Percentiles rank a stretch among this genome's conserved stretches.
Evolutionary conservation across 495 filamentous ascomycete species (phyloP).

Genomic region (Paragyromitra xinjiangensis): DNA sequence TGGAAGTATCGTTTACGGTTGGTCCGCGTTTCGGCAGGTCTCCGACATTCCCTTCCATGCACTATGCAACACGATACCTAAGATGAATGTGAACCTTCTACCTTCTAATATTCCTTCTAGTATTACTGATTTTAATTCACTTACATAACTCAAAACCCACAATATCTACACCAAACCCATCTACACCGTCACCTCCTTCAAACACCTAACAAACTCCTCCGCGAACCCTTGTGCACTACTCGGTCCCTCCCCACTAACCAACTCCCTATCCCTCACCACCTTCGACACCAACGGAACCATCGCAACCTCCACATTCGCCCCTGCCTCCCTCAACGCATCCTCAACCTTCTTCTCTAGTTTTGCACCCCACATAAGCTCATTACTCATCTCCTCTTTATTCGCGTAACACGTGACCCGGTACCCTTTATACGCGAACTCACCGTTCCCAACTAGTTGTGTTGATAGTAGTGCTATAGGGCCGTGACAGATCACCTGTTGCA

Average conservation of each 20-base stretch:
- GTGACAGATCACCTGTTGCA: constrained; percentile 23
- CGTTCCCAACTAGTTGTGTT: constrained; percentile 57
- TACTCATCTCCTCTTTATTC: constrained; percentile 39
- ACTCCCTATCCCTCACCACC: constrained; percentile 38
- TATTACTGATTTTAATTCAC: neutral
- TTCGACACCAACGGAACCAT: constrained; percentile 41
- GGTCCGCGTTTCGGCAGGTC: too few relatives aligned
- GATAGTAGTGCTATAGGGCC: constrained; percentile 61
- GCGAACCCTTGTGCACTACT: constrained; percentile 29
- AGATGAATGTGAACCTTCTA: too few relatives aligned
- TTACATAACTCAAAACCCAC: neutral
- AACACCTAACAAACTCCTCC: constrained; percentile 33
- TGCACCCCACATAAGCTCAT: constrained; percentile 45
- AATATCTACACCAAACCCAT: neutral
- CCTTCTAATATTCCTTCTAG: too few relatives aligned
- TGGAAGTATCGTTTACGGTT: too few relatives aligned
- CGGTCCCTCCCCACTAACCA: constrained; percentile 39
- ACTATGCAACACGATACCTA: too few relatives aligned
- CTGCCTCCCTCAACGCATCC: constrained; percentile 38
- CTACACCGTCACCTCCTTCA: constrained; percentile 2
- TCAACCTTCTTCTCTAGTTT: constrained; percentile 41
- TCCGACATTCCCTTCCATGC: too few relatives aligned
- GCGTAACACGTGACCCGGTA: constrained; percentile 44
- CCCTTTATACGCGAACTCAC: constrained; percentile 58
- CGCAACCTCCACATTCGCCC: constrained; percentile 30